Percentiles rank a stretch among this genome's conserved stretches.
Conservation (phyloP, 2,329 filamentous ascomycete genomes). For the Amphichorda felina region DNA sequence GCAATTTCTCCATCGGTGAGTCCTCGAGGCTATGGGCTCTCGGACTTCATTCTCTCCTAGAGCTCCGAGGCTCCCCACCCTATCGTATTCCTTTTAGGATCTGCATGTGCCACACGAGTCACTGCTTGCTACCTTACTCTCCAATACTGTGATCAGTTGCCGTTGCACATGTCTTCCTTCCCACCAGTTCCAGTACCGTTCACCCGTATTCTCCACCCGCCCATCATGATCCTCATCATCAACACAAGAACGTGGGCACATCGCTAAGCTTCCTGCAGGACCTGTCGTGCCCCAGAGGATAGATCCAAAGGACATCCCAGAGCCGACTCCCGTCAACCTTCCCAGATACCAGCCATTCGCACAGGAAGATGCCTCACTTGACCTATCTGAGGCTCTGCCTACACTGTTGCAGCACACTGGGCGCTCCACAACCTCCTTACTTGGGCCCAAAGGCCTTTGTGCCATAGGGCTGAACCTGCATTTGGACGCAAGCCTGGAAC, state of each 20-base stretch:
- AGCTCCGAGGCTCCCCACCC: too few species aligned
- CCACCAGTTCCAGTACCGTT: too few species aligned
- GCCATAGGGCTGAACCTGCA: conserved; percentile 46
- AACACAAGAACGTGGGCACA: too few species aligned
- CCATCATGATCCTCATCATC: too few species aligned
- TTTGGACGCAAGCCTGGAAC: conserved; percentile 30
- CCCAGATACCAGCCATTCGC: conserved; percentile 31
- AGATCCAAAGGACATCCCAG: conserved; percentile 40
- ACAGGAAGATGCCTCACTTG: conserved; percentile 14
- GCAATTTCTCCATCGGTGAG: conserved; percentile 4
- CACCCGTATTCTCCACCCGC: too few species aligned
- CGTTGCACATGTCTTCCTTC: too few species aligned
- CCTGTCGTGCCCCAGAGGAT: conserved; percentile 17
- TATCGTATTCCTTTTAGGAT: too few species aligned
- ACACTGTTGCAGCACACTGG: conserved; percentile 40
- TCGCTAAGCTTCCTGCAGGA: conserved; percentile 10
- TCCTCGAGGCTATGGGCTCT: background rate
- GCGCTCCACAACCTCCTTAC: conserved; percentile 24
- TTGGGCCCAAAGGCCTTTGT: conserved; percentile 35
- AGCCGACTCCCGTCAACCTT: conserved; percentile 41
- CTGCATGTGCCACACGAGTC: too few species aligned
- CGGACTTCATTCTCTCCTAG: background rate
- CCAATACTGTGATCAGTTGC: too few species aligned
- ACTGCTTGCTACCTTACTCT: too few species aligned
- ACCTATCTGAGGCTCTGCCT: conserved; percentile 27